These are phyloP conservation scores for Podila minutissima DNA, from an alignment of 192 early-diverging fungal genomes.

Conservation along the genomic window DNA sequence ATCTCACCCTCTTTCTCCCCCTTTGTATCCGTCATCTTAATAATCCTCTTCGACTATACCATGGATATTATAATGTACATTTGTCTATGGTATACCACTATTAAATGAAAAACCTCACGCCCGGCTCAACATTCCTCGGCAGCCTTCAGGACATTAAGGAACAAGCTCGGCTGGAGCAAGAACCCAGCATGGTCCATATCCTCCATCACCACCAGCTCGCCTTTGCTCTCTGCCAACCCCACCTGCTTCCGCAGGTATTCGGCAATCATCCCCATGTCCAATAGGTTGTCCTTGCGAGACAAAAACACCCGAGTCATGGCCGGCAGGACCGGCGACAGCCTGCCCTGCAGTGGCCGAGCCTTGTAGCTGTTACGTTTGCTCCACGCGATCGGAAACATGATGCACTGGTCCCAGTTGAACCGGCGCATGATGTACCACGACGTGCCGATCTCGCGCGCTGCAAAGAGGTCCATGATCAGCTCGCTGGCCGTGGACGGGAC, in stretches of 20 bases:
- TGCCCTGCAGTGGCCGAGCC: slow-evolving; percentile 6
- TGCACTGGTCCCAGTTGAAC: slow-evolving; percentile 60
- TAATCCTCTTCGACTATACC: too few relatives aligned
- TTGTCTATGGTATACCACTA: background rate
- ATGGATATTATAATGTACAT: too few relatives aligned
- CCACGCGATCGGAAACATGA: slow-evolving; percentile 49
- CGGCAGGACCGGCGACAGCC: slow-evolving; percentile 26
- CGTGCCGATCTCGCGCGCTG: slow-evolving; percentile 69
- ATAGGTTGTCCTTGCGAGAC: slow-evolving; percentile 57
- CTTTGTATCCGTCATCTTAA: background rate
- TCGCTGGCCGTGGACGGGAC: slow-evolving; percentile 49
- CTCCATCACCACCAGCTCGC: slow-evolving; percentile 53
- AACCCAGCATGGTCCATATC: slow-evolving; percentile 59
- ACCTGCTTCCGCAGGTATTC: slow-evolving; percentile 49
- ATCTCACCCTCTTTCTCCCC: background rate
- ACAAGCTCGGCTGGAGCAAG: slow-evolving; percentile 48
- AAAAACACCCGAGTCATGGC: slow-evolving; percentile 50
- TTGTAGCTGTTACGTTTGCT: slow-evolving; percentile 5
- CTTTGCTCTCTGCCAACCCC: slow-evolving; percentile 19
- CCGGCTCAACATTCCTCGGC: slow-evolving; percentile 11
- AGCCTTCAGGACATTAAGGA: slow-evolving; percentile 18
- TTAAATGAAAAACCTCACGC: background rate
- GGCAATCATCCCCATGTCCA: slow-evolving; percentile 42
- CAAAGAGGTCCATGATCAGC: slow-evolving; percentile 67
- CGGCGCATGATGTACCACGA: slow-evolving; percentile 64